Base-by-base conservation (phyloP, 305 asterid species). In the Nicotiana rustica region DNA sequence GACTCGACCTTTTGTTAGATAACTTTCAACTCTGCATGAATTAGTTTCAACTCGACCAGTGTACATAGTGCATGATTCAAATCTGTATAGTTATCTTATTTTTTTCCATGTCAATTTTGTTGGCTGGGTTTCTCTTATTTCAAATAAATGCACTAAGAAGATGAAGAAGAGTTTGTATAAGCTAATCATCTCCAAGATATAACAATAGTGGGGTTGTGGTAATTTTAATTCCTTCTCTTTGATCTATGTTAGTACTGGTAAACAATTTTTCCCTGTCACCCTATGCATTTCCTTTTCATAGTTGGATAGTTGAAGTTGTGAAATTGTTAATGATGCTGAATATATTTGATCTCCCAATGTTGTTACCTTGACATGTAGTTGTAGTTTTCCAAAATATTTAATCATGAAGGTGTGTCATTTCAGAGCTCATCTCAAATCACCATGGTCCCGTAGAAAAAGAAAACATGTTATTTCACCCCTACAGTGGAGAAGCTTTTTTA, bases 381-480 rank as follows among this genome's bases (percentile, higher is more conserved):
- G 2, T 52, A 2, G 29, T 52, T 52, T 75, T 15, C 80, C 13
- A 7, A 52, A 29, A 75, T 75, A 64, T 75, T 75, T 75, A 29
- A 75, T 52, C 17, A 52, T 75, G 65, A 49, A 49, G 1, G 9
- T 75, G 17, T 29, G 29, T 29, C 47, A 75, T 49, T 75, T 75
- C 94, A 90, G 97, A 88, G 97, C 93, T 81, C 90, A 88, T 89
- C 94, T 90, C 88, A 94, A 91, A 88, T 94, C 98, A 84, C 97
- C 99, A 38, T 94, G 99, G 99, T 93, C 99, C 76, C 88, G 90
- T 84, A 93, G 97, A 88, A 93, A 93, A 89, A 91, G 99, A 82
- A 95, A 94, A 85, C 91, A 90, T 86, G 94, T 91, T 68, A 92
- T 95, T 80, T 85, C 87, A 66, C 96, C 93, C 69, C 91, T 89